Evolutionary conservation across 2,329 filamentous ascomycete genomes (phyloP), one percentile per base, ranked within the genome.

Genomic region (Neopestalotiopsis sp.): DNA sequence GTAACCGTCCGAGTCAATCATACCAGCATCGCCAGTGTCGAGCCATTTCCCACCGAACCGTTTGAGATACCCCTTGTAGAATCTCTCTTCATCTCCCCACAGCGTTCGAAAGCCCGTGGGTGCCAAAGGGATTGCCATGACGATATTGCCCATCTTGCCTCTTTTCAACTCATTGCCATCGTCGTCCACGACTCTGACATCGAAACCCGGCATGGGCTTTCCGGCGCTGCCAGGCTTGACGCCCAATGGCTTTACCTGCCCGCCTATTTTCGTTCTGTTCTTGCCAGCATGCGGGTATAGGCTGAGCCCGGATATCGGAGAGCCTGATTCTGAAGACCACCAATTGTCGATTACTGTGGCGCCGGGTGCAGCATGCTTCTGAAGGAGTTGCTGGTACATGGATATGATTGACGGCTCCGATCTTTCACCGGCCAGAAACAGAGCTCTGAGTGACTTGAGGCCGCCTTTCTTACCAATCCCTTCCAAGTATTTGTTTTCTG

Each of bases 151-250:
- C 93, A 97, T 97, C 28, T 83, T 89, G 1, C 92, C 93, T 38
- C 81, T 84, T n/a, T 86, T 79, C 0, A 97, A 84, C 77, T 94
- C 91, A 1, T 86, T 85, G 4, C 95, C 95, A 0, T 89, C 83
- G 74, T 98, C 94, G 77, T 97, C 90, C 2, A 98, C 94, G 14
- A 95, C 86, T 17, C 91, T 88, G 3, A 98, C 92, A 74, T 97
- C 93, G 75, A 97, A 98, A 0, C 95, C 95, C 0, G 94, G 95
- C 91, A 97, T 94, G 0, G 94, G 88, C 78, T 97, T 96, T 0
- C 95, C 95, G 4, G 95, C 95, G 70, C 93, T 95, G 1, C 95
- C 95, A 0, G 94, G 93, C 74, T 92, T 94, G 77, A 95, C 89
- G 0, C 82, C 78, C 1, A 91, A 87, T 52, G 80, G 79, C 4